Base-by-base conservation (phyloP, 2,329 filamentous ascomycete genomes). In the Fusarium sp. region DNA sequence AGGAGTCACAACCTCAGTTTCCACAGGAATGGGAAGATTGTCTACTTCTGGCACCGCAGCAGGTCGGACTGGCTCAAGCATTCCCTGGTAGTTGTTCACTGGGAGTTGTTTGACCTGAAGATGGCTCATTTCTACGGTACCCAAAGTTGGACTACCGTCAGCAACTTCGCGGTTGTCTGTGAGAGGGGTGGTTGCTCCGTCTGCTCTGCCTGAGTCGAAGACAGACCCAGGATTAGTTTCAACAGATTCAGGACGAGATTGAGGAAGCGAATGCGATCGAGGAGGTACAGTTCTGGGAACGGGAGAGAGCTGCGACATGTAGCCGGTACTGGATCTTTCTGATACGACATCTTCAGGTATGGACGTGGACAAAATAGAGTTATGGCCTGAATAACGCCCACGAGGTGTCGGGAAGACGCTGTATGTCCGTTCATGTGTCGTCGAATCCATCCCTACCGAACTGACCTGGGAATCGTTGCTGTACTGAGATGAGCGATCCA, bases 291-390 rank as follows among this genome's bases (percentile, higher is more conserved):
- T 56, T 41, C 65, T 67, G 15, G 67, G 57, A 38, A 57, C 64
- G 12, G 62, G 58, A 44, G 61, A 60, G 11, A 69, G 53, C n/a
- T 74, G 73, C 25, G 71, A 58, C 22, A 59, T 47, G n/a, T 63
- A 64, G 15, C 57, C 65, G 24, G 62, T 57, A 44, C 64, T 73
- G 8, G 58, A 59, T 53, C 67, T 62, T 40, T 73, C 68, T 18
- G 72, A 65, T 20, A 74, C 74, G 6, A 64, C 68, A 55, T 76
- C 71, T 62, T 76, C 75, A 3, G 75, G 75, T 43, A 76, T 76
- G 13, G 74, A 71, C 10, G 73, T 63, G 15, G 75, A 76, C 55
- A 75, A 47, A 30, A 74, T 73, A 13, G 72, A 73, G 12, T 63
- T 73, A 20, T 68, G 40, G 18, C 47, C 73, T 30, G 74, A 71